phyloP scores from a whole-genome alignment of 257 asterid genomes.

The Penstemon barbatus region DNA sequence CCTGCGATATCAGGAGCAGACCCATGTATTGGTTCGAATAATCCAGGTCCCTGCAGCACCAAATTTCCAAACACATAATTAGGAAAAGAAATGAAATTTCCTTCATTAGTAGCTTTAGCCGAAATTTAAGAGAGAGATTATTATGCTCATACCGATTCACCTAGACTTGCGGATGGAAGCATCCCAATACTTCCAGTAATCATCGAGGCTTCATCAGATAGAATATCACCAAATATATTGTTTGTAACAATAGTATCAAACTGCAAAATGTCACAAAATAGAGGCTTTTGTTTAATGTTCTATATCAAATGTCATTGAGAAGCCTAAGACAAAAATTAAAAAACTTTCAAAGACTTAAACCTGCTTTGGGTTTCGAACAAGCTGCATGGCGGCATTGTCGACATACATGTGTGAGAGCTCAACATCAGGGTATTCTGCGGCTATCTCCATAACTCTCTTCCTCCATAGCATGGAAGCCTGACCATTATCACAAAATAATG shows the following conservation, averaged over 20 bases:
- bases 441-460: conserved; percentile 60
- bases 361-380: conserved; percentile 96
- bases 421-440: conserved; percentile 86
- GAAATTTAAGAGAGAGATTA: background rate
- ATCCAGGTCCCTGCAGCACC: conserved; percentile 81
- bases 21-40: conserved; percentile 97
- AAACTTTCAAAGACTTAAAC: conserved; percentile 31
- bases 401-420: conserved; percentile 99
- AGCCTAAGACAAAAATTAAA: conserved; percentile 8
- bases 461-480: conserved; percentile 99
- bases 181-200: conserved; percentile 98
- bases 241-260: conserved; percentile 96
- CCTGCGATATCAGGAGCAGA: conserved; percentile 99
- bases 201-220: conserved; percentile 99
- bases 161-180: conserved; percentile 98
- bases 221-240: conserved; percentile 94
- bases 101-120: background rate
- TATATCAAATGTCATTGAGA: background rate
- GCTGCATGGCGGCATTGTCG: conserved; percentile 99
- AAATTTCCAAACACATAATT: conserved; percentile 10
- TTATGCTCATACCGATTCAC: conserved; percentile 63
- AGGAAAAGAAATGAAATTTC: background rate
- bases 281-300: conserved; percentile 20
- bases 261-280: conserved; percentile 48
- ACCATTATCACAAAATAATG: conserved; percentile 23